Evolutionary conservation across 768 basidiomycete genomes (phyloP).

Genomic region (Rhodocollybia butyracea): DNA sequence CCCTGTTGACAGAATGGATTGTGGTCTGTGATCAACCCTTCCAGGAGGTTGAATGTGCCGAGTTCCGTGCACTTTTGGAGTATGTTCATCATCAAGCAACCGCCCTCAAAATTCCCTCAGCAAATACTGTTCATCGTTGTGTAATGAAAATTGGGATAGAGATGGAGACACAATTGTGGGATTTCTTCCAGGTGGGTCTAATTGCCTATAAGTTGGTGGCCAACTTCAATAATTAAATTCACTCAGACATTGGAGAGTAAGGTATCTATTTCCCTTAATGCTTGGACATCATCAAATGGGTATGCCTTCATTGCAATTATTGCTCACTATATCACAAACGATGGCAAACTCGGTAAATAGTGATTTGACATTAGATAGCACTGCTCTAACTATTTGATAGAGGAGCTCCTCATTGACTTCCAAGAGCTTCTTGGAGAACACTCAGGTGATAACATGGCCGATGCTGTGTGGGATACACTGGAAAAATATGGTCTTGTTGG

Average conservation of each 20-base stretch:
- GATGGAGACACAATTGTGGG: neutral
- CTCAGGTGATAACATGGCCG: no score
- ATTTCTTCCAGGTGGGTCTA: neutral
- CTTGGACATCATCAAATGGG: constrained; percentile 10
- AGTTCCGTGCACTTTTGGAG: constrained; percentile 8
- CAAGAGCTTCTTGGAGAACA: no score
- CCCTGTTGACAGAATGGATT: constrained; percentile 9
- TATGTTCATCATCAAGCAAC: constrained; percentile 1
- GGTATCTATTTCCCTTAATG: constrained; percentile 10
- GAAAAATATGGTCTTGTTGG: no score
- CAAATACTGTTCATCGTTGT: constrained; percentile 2
- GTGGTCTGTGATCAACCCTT: constrained; percentile 13
- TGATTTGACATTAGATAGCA: no score
- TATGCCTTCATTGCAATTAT: constrained; percentile 13
- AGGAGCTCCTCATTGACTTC: no score
- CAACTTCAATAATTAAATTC: neutral
- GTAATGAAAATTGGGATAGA: constrained; percentile 8
- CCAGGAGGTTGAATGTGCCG: constrained; percentile 1
- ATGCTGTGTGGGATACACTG: no score
- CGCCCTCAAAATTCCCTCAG: constrained; percentile 6
- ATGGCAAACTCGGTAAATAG: constrained; percentile 6
- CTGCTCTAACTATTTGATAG: no score
- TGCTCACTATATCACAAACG: constrained; percentile 11
- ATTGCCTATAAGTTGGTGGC: no score
- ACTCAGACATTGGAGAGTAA: neutral